Conservation (phyloP, 1,284 basidiomycete genomes). For the Ustilago sp. region DNA sequence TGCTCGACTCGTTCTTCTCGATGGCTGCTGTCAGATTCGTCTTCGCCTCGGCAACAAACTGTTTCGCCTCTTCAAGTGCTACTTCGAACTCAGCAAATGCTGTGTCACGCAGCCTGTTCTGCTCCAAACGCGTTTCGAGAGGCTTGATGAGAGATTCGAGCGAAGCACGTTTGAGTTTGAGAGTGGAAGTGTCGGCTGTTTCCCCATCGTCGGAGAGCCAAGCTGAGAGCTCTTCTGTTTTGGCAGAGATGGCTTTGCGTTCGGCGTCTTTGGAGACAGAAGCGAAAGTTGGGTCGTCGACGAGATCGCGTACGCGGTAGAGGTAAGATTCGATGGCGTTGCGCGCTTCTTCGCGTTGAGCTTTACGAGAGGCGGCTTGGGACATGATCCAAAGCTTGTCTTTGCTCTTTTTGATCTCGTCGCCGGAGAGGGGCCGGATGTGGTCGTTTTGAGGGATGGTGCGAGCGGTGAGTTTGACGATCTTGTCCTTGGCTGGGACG, state of each 20-base stretch:
- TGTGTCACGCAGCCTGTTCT: slow-evolving; percentile 81
- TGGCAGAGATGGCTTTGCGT: slow-evolving; percentile 76
- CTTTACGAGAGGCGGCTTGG: slow-evolving; percentile 80
- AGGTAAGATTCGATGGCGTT: slow-evolving; percentile 93
- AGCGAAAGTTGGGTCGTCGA: slow-evolving; percentile 77
- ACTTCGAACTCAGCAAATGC: slow-evolving; percentile 77
- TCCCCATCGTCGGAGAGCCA: slow-evolving; percentile 93
- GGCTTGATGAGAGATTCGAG: slow-evolving; percentile 86
- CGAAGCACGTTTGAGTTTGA: slow-evolving; percentile 71
- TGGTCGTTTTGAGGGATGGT: slow-evolving; percentile 41
- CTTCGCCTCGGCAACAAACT: slow-evolving; percentile 84
- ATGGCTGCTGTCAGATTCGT: slow-evolving; percentile 75
- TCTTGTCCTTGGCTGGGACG: slow-evolving; percentile 49
- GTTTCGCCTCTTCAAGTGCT: slow-evolving; percentile 74
- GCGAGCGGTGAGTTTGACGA: slow-evolving; percentile 48
- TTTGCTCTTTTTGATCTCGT: slow-evolving; percentile 57
- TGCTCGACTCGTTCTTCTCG: slow-evolving; percentile 66
- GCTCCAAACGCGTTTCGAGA: slow-evolving; percentile 84
- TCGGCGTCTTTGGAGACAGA: slow-evolving; percentile 82
- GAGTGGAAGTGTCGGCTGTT: slow-evolving; percentile 74
- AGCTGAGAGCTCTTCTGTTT: slow-evolving; percentile 78
- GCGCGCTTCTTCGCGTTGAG: slow-evolving; percentile 85
- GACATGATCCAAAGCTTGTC: slow-evolving; percentile 73
- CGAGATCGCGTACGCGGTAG: slow-evolving; percentile 86
- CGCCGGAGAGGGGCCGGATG: slow-evolving; percentile 53